Conservation (phyloP, 257 asterid genomes). For the Salvia miltiorrhiza region DNA sequence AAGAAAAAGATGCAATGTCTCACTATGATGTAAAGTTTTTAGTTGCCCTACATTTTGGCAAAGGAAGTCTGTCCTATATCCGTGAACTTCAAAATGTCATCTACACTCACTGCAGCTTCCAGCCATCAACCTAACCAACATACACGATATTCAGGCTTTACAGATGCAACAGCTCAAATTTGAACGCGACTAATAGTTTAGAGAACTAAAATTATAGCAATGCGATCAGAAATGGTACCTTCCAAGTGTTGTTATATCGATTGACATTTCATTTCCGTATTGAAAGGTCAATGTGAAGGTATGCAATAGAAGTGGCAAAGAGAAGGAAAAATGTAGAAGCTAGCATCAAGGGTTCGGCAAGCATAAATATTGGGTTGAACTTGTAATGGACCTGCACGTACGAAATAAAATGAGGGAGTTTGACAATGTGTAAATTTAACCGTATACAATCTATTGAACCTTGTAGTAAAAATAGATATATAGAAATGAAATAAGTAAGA, state of each 20-base stretch:
- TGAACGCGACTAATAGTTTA: neutral
- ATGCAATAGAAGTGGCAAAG: conserved; percentile 66
- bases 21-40: conserved; percentile 11
- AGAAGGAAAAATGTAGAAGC: conserved; percentile 69
- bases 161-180: neutral
- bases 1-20: conserved; percentile 11
- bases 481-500: neutral
- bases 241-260: conserved; percentile 19
- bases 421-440: neutral
- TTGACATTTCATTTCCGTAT: conserved; percentile 47
- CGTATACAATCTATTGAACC: neutral
- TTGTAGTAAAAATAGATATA: neutral
- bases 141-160: neutral
- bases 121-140: conserved; percentile 6
- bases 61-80: conserved; percentile 1
- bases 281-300: conserved; percentile 79
- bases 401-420: neutral
- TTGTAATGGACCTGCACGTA: conserved; percentile 82
- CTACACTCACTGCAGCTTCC: conserved; percentile 26
- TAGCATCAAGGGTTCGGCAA: conserved; percentile 96
- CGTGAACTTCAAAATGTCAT: conserved; percentile 12
- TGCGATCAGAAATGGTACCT: conserved; percentile 30
- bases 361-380: conserved; percentile 86
- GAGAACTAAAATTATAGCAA: neutral
- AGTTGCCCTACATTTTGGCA: conserved; percentile 13